Evolutionary conservation across 352 stramenopile genomes (phyloP).

Genomic region (Pythium dissotocum): DNA sequence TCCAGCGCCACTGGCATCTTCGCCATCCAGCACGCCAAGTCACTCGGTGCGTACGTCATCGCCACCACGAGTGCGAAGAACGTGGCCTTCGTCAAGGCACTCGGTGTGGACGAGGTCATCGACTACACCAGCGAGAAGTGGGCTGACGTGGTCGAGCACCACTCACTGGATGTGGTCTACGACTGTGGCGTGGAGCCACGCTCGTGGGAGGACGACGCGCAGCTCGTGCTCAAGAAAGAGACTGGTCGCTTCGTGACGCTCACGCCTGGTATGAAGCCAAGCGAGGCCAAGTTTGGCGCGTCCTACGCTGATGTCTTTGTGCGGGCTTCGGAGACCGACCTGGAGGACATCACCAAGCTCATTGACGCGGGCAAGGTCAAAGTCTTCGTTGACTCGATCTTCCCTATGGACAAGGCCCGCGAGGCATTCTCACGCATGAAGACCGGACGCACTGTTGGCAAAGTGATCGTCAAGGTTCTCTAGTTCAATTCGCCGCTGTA

Average conservation of each 20-base stretch:
- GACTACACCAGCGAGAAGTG: slow-evolving; percentile 46
- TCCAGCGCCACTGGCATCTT: slow-evolving; percentile 28
- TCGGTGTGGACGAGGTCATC: slow-evolving; percentile 44
- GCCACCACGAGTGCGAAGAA: slow-evolving; percentile 39
- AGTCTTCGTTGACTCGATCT: slow-evolving; percentile 38
- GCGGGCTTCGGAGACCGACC: slow-evolving; percentile 11
- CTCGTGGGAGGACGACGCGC: slow-evolving; percentile 38
- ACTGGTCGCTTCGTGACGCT: slow-evolving; percentile 49
- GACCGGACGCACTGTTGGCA: slow-evolving; percentile 42
- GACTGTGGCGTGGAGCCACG: slow-evolving; percentile 29
- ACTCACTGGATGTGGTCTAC: slow-evolving; percentile 32
- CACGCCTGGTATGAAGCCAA: slow-evolving; percentile 31
- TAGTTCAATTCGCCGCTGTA: not conserved
- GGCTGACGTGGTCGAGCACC: slow-evolving; percentile 22
- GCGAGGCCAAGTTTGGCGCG: slow-evolving; percentile 58
- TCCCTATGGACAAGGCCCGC: slow-evolving; percentile 41
- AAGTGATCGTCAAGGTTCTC: slow-evolving; percentile 24
- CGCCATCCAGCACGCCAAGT: slow-evolving; percentile 42
- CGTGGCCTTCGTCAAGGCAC: slow-evolving; percentile 32
- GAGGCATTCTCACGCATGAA: slow-evolving; percentile 54
- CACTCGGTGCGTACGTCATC: slow-evolving; percentile 23
- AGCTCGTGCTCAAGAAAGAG: slow-evolving; percentile 42
- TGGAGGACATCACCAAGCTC: slow-evolving; percentile 41
- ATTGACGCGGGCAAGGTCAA: slow-evolving; percentile 41
- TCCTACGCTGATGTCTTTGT: slow-evolving; percentile 24